Base-by-base conservation (phyloP, 345 rosid species). In the Geranium rotundifolium region DNA sequence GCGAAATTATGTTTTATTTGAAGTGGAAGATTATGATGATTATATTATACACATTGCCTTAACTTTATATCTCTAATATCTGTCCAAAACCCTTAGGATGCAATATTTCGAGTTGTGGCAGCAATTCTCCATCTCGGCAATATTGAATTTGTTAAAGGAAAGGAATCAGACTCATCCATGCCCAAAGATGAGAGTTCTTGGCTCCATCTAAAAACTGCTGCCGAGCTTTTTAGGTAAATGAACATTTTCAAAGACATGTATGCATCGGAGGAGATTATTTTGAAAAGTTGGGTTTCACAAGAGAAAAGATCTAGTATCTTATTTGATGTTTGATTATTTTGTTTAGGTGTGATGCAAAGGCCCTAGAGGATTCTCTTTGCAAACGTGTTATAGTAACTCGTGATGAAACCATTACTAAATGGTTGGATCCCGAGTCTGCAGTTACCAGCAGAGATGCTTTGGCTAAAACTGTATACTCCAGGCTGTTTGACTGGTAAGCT, bases 331-430 rank as follows among this genome's bases (percentile, higher is more conserved):
- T 0, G 1, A 23, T 34, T 69, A 65, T 54, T 67, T 67, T 79
- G 57, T 71, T 61, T 72, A 90, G 99, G 96, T 93, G 97, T 68
- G 87, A 93, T 82, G 82, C 60, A 60, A 86, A 84, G 78, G 83
- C 85, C 50, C 83, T 93, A 14, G 99, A 90, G 85, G 97, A 90
- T 84, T 90, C 97, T 75, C 84, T 93, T 29, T 93, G 99, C 78
- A 90, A 93, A 65, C 99, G 96, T 67, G 90, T 88, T 29, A 93
- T 93, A 73, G 97, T 76, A 69, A 93, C 99, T 41, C 99, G 97
- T 69, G 99, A 93, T 72, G 99, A 93, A 76, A 90, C 92, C 70
- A 93, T 93, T 72, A 85, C 96, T 63, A 93, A 93, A 79, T 85
- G 89, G 82, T 82, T 93, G 68, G 97, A 93, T 79, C 97, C 99